Percentiles rank a stretch among this genome's conserved stretches.
These are phyloP conservation scores for Tuber umbilicatum DNA, from an alignment of 495 filamentous ascomycete genomes.

Conservation along the genomic window DNA sequence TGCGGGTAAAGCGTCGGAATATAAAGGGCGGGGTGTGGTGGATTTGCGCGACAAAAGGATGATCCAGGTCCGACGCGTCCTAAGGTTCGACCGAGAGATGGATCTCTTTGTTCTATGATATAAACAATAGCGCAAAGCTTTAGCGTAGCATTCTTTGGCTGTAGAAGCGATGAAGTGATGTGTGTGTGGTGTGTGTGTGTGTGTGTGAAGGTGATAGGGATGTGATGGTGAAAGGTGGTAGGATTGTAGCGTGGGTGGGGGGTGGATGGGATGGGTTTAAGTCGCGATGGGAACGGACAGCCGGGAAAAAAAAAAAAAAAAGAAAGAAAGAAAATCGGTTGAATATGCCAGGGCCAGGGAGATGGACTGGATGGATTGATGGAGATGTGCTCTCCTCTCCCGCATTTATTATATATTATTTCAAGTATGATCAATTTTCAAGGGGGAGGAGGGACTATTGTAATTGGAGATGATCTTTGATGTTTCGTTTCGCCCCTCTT, in stretches of 20 bases:
- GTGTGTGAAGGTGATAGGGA: conserved; percentile 1
- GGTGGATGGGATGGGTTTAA: too few relatives aligned
- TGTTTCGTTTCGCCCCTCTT: background rate
- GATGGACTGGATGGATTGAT: conserved; percentile 1
- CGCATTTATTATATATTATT: background rate
- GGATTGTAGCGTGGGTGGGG: background rate
- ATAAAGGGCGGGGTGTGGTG: conserved; percentile 19
- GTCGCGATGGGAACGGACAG: background rate
- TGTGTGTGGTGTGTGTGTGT: background rate
- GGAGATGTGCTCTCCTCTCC: background rate
- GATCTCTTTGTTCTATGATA: background rate
- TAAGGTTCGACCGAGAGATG: background rate
- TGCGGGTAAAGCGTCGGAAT: conserved; percentile 23
- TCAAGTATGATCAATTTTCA: background rate
- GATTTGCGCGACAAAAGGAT: background rate
- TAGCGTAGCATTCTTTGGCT: background rate
- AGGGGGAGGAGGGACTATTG: background rate
- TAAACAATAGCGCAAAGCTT: conserved; percentile 1
- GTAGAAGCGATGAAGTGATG: background rate
- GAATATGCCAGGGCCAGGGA: background rate
- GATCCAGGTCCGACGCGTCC: conserved; percentile 14
- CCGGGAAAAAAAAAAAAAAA: background rate
- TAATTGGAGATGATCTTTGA: background rate
- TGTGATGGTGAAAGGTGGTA: background rate
- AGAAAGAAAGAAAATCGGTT: background rate